Evolutionary conservation across 2,329 filamentous ascomycete species (phyloP).

Genomic region (Clarireedia homoeocarpa): DNA sequence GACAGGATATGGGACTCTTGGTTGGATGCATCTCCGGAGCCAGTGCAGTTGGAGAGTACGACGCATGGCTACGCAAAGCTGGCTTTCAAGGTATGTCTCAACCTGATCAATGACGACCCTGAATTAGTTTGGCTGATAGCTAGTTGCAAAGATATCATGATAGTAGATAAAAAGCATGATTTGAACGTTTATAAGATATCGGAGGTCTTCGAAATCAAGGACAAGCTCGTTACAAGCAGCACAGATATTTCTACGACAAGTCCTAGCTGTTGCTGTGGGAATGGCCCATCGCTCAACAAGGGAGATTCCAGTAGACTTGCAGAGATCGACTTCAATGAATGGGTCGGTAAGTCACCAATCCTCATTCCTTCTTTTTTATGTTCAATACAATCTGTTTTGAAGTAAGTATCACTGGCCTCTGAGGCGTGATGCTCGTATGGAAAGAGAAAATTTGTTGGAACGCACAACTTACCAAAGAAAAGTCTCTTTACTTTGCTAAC

Average conservation of each 20-base stretch:
- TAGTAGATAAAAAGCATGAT: constrained; percentile 38
- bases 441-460: no score
- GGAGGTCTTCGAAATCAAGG: constrained; percentile 16
- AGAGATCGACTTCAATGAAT: constrained; percentile 39
- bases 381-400: no score
- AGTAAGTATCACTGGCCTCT: no score
- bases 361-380: not conserved
- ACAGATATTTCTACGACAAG: constrained; percentile 2
- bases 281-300: constrained; percentile 9
- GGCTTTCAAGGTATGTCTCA: constrained; percentile 39
- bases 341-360: constrained; percentile 25
- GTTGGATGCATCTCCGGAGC: constrained; percentile 55
- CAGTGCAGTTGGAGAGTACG: constrained; percentile 43
- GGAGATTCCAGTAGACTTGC: not conserved
- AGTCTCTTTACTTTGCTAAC: not conserved
- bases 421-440: no score
- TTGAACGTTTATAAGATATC: constrained; percentile 37
- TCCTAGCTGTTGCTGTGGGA: constrained; percentile 8
- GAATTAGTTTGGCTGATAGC: not conserved
- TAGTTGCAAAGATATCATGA: constrained; percentile 32
- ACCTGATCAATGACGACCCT: no score
- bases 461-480: no score
- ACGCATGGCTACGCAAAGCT: constrained; percentile 40
- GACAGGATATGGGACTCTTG: constrained; percentile 43
- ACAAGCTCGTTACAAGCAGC: constrained; percentile 8